A percentile compares a stretch with the other conserved stretches of the same genome.
phyloP scores from a whole-genome alignment of 2,329 filamentous ascomycete species.

The Trichoderma koningii region DNA sequence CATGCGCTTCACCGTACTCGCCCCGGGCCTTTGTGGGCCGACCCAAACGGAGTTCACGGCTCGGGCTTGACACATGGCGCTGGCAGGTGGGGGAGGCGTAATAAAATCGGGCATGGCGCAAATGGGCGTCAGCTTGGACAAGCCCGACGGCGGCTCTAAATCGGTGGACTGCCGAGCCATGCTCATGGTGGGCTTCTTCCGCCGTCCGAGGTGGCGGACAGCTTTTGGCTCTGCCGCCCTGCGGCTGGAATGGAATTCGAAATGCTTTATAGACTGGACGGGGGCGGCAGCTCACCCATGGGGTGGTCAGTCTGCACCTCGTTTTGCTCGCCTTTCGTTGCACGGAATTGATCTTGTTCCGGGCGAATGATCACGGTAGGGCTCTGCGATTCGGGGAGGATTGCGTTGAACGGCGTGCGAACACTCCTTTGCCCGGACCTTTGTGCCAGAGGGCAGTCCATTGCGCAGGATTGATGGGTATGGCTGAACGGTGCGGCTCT shows the following conservation, averaged over 20 bases:
- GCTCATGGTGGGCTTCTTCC: conserved; percentile 11
- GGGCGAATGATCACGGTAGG: not conserved
- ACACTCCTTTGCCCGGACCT: not conserved
- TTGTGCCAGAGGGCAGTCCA: not conserved
- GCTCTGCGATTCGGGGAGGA: not conserved
- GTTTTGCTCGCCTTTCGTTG: not conserved
- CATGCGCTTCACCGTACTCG: not conserved
- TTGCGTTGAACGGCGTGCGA: not conserved
- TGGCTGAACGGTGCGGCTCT: not conserved
- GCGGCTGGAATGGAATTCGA: not conserved
- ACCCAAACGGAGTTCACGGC: not conserved
- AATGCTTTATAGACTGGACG: not conserved
- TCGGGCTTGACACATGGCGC: conserved; percentile 9
- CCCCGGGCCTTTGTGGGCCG: not conserved
- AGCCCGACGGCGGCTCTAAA: conserved; percentile 17
- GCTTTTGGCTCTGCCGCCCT: not conserved
- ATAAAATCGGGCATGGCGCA: conserved; percentile 14
- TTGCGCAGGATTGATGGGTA: not conserved
- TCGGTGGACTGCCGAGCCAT: conserved; percentile 5
- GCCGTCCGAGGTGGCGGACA: conserved; percentile 2
- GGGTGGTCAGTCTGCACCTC: not conserved
- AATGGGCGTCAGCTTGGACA: conserved; percentile 8
- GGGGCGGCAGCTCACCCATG: not conserved
- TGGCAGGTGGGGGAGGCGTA: conserved; percentile 2
- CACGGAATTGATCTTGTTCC: not conserved